phyloP scores from a whole-genome alignment of 1,284 basidiomycete species.

The Ceraceosorus guamensis region DNA sequence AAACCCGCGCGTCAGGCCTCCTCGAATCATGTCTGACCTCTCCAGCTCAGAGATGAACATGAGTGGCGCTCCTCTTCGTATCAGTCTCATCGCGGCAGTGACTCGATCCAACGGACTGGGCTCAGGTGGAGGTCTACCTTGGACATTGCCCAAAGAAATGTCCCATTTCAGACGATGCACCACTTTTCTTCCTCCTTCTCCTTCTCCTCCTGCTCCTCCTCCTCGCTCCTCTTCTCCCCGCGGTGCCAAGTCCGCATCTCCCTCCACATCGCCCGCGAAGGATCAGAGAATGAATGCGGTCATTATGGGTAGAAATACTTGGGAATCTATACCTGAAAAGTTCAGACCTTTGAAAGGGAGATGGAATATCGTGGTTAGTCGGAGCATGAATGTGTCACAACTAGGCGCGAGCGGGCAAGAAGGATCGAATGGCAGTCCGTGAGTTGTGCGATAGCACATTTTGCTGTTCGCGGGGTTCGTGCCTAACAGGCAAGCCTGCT shows the following conservation, averaged over 20 bases:
- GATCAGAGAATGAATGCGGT: constrained; percentile 63
- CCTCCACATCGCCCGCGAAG: constrained; percentile 36
- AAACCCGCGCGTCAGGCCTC: too few relatives aligned
- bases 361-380: constrained; percentile 73
- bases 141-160: constrained; percentile 84
- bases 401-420: constrained; percentile 5
- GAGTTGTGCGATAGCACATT: neutral
- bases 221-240: constrained; percentile 26
- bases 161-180: constrained; percentile 83
- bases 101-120: constrained; percentile 85
- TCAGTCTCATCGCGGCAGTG: constrained; percentile 89
- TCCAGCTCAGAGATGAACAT: too few relatives aligned
- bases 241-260: constrained; percentile 7
- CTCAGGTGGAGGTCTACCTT: constrained; percentile 65
- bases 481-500: neutral
- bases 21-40: too few relatives aligned
- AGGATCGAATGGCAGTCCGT: neutral
- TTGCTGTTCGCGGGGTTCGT: neutral
- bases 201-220: constrained; percentile 47
- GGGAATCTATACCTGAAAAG: constrained; percentile 90
- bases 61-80: constrained; percentile 17
- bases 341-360: constrained; percentile 74
- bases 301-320: constrained; percentile 94
- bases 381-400: constrained; percentile 24
- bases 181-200: constrained; percentile 53